Percentiles rank a stretch among this genome's conserved stretches.
phyloP scores from a whole-genome alignment of 1,284 basidiomycete species.

The Vanrija humicola region DNA sequence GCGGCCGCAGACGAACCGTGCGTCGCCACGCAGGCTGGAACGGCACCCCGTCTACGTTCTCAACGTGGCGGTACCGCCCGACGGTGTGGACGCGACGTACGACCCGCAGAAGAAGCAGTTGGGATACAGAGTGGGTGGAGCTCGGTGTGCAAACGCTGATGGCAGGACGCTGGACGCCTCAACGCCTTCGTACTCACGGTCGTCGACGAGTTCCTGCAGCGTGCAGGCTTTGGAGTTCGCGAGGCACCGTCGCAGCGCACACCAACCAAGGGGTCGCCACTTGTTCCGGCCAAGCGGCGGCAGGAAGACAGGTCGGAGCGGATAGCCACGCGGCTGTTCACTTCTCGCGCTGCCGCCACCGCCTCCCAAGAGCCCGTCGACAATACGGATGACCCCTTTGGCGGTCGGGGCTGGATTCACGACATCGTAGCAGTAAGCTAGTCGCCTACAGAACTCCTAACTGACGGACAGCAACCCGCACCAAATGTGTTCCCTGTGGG shows the following conservation, averaged over 20 bases:
- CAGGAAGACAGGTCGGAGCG: no score
- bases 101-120: constrained; percentile 69
- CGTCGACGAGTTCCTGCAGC: constrained; percentile 62
- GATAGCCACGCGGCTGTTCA: no score
- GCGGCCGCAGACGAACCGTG: constrained; percentile 44
- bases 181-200: constrained; percentile 58
- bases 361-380: no score
- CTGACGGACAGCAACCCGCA: no score
- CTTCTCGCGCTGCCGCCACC: no score
- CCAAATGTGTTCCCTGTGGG: no score
- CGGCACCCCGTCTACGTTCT: constrained; percentile 76
- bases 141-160: neutral
- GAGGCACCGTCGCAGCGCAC: no score
- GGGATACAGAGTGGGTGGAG: constrained; percentile 59
- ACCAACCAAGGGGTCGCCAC: no score
- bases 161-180: constrained; percentile 58
- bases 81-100: constrained; percentile 67
- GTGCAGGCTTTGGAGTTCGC: constrained; percentile 12
- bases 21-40: constrained; percentile 67
- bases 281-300: neutral
- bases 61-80: constrained; percentile 62
- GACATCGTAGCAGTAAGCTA: neutral
- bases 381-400: neutral
- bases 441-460: no score
- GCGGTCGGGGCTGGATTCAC: neutral